A percentile compares a stretch with the other conserved stretches of the same genome.
phyloP scores from a whole-genome alignment of 2,329 filamentous ascomycete species.

The Lecanosticta acicola region DNA sequence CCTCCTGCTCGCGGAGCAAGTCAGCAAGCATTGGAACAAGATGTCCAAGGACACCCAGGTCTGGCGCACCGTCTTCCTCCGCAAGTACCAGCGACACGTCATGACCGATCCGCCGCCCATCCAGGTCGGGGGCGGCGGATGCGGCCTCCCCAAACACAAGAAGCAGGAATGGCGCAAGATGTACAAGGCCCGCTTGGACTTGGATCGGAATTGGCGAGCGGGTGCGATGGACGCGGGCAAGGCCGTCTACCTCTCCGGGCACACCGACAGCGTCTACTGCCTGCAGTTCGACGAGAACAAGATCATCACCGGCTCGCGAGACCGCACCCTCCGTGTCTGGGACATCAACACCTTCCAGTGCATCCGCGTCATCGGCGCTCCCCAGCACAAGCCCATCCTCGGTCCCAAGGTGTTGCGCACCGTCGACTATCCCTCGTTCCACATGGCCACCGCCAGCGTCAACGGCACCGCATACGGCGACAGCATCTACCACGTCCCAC shows the following conservation, averaged over 20 bases:
- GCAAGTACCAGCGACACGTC: conserved; percentile 46
- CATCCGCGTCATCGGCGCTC: conserved; percentile 74
- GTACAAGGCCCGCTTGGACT: conserved; percentile 67
- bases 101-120: conserved; percentile 42
- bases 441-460: conserved; percentile 38
- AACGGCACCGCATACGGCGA: conserved; percentile 45
- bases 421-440: conserved; percentile 37
- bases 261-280: conserved; percentile 95
- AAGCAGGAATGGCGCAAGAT: conserved; percentile 80
- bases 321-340: conserved; percentile 94
- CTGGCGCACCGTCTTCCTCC: conserved; percentile 58
- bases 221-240: conserved; percentile 64
- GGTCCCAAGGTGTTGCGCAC: conserved; percentile 41
- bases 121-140: conserved; percentile 48
- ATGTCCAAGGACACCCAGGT: conserved; percentile 53
- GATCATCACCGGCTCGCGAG: conserved; percentile 92
- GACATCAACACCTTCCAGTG: conserved; percentile 86
- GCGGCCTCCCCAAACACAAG: conserved; percentile 46
- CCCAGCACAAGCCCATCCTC: conserved; percentile 53
- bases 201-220: conserved; percentile 68
- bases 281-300: conserved; percentile 97
- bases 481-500: conserved; percentile 42
- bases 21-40: conserved; percentile 53
- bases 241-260: conserved; percentile 84
- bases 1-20: conserved; percentile 50